Base-by-base conservation (phyloP, 176 grass and related monocot genomes). In the Raddia distichophylla region DNA sequence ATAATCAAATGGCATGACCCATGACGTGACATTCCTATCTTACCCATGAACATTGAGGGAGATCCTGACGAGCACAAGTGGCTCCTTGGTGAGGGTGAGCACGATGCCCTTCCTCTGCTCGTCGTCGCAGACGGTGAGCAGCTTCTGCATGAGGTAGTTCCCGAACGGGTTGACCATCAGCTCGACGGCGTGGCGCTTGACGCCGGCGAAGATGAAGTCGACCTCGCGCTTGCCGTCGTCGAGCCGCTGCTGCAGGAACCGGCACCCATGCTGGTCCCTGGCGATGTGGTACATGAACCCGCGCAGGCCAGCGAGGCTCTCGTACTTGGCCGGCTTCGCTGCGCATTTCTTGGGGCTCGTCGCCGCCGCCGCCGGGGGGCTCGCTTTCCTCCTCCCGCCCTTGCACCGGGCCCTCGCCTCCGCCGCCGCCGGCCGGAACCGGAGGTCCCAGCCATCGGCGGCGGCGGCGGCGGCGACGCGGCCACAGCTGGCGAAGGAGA, bases 101-200 rank as follows among this genome's bases (percentile, higher is more conserved):
- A 95, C 71, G 46, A 95, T 76, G 14, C 8, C 69, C 91, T 75
- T 95, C 81, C 87, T 86, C 70, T 99, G 93, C 68, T 84, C 87
- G 73, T 89, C 85, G 73, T 69, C 80, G 60, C 93, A 99, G 5
- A 86, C 82, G 60, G 83, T 68, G 64, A 99, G 77, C 19, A 99
- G 87, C 86, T 95, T 99, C 87, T 99, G 96, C 82, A 95, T 91
- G 35, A 99, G 90, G 71, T 99, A 99, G 79, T 99, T 99, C 17
- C 93, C 96, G 65, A 91, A 99, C 0, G 86, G 89, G 62, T 99
- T 78, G 51, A 91, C 87, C 78, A 93, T 93, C 15, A 99, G 96
- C 86, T 95, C 82, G 19, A 89, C 71, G 60, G 85, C 65, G 74
- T 95, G 91, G 67, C 75, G 86, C 15, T 86, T 51, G 56, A 93